These are phyloP conservation scores for Annulohypoxylon stygium DNA, from an alignment of 495 filamentous ascomycete species.

Conservation along the genomic window DNA sequence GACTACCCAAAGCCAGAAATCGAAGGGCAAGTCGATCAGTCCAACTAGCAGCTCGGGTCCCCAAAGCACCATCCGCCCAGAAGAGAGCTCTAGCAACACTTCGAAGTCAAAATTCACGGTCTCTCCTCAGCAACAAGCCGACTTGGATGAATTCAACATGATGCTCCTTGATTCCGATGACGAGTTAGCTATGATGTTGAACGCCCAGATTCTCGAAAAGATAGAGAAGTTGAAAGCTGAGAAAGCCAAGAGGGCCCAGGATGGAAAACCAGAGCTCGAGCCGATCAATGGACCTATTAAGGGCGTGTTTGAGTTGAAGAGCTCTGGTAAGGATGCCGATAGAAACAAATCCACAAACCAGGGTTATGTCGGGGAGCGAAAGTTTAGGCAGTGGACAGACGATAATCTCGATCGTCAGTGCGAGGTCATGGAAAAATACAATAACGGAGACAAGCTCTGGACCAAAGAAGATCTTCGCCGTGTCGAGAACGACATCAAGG, in stretches of 20 bases:
- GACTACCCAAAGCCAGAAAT: not conserved
- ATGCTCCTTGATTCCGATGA: not conserved
- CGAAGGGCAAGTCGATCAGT: not conserved
- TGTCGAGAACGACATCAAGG: slow-evolving; percentile 19
- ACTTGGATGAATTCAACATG: not conserved
- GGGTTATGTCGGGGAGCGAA: not conserved
- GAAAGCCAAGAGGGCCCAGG: not conserved
- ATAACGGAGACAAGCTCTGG: slow-evolving; percentile 30
- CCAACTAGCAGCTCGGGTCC: not conserved
- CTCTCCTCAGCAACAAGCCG: not conserved
- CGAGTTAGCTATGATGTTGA: not conserved
- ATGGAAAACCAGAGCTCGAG: not conserved
- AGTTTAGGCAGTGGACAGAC: slow-evolving; percentile 25
- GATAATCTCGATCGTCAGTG: slow-evolving; percentile 33
- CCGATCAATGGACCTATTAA: not conserved
- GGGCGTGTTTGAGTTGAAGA: not conserved
- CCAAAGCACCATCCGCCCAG: not conserved
- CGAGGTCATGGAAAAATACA: slow-evolving; percentile 34
- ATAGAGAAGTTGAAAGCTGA: not conserved
- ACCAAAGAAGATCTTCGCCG: slow-evolving; percentile 17
- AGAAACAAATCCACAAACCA: not conserved
- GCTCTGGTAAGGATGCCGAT: not conserved
- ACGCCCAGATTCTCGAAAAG: not conserved
- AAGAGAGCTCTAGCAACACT: not conserved
- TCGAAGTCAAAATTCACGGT: not conserved